phyloP scores from a whole-genome alignment of 257 asterid species.

The Primulina huaijiensis region DNA sequence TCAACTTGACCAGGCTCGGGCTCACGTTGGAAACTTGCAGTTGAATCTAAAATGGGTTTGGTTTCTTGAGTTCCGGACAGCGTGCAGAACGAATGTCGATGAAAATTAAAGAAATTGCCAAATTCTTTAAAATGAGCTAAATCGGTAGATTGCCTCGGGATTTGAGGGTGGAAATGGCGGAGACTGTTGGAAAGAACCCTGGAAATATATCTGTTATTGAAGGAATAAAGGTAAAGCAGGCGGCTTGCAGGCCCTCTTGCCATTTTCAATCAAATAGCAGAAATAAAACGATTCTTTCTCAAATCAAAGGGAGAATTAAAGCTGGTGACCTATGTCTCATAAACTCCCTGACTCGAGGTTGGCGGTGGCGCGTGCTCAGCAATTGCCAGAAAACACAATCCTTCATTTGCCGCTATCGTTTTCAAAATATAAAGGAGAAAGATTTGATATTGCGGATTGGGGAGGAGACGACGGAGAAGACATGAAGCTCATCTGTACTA shows the following conservation, averaged over 20 bases:
- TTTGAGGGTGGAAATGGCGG: conserved; percentile 29
- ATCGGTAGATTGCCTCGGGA: conserved; percentile 14
- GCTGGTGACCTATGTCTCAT: conserved; percentile 23
- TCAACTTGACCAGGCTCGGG: conserved; percentile 25
- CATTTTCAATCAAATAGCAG: conserved; percentile 35
- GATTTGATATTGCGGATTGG: too few relatives aligned
- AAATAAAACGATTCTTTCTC: not conserved
- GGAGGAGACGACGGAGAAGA: too few relatives aligned
- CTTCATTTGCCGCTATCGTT: too few relatives aligned
- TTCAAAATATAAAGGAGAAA: too few relatives aligned
- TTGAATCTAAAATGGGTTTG: conserved; percentile 24
- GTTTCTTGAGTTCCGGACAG: conserved; percentile 22
- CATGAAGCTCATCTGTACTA: too few relatives aligned
- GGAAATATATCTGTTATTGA: conserved; percentile 25
- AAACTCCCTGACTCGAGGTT: not conserved
- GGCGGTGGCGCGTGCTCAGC: too few relatives aligned
- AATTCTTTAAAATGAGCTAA: conserved; percentile 22
- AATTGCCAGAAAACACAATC: too few relatives aligned
- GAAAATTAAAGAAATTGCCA: conserved; percentile 23
- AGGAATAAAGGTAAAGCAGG: conserved; percentile 45
- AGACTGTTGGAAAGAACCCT: conserved; percentile 32
- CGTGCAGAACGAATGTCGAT: conserved; percentile 39
- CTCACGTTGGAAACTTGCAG: conserved; percentile 21
- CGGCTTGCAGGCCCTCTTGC: conserved; percentile 48
- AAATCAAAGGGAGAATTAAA: not conserved